Evolutionary conservation across 2,329 filamentous ascomycete genomes (phyloP), one percentile per base, ranked within the genome.

Genomic region (Fusarium ambrosium): DNA sequence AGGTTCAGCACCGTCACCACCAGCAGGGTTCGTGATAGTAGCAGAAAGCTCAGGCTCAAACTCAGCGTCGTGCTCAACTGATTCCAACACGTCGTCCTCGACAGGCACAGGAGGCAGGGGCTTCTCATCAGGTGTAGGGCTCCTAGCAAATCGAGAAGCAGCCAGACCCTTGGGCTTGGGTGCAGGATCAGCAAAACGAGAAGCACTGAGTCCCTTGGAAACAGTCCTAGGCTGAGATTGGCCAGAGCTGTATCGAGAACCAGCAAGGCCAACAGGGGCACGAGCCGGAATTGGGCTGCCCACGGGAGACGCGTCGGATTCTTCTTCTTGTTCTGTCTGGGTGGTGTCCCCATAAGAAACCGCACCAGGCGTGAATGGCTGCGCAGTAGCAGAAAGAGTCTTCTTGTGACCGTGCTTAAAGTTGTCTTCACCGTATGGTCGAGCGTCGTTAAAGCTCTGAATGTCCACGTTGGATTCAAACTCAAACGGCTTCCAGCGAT

Each of bases 341-440:
- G 78, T 79, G 2, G 43, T 73, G 2, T 78, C 77, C 32, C 79
- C 67, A 41, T 79, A 76, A 69, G 82, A 68, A 75, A 79, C 72
- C 36, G 79, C 82, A 20, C 85, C 84, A 16, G 89, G 88, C 6
- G 86, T 88, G 80, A 97, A 97, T 0, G 93, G 88, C 77, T 90
- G 90, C 1, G 94, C 93, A 18, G 90, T 88, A 5, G 93, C 92
- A 39, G 94, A 95, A 13, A 80, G 64, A 6, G 91, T 91, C 75
- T 88, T 88, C 74, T 86, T 86, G 58, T 80, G 80, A 79, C 85
- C 80, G 64, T 85, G 85, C 73, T 84, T 79, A 76, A 87, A 84
- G 16, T 68, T 76, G 18, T 85, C 84, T 3, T 87, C 85, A 14
- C 84, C 85, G 69, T 88, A 87, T 1, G 87, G 87, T 29, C 85